phyloP scores from a whole-genome alignment of 441 rosid genomes.

The Adansonia madagascariensis region DNA sequence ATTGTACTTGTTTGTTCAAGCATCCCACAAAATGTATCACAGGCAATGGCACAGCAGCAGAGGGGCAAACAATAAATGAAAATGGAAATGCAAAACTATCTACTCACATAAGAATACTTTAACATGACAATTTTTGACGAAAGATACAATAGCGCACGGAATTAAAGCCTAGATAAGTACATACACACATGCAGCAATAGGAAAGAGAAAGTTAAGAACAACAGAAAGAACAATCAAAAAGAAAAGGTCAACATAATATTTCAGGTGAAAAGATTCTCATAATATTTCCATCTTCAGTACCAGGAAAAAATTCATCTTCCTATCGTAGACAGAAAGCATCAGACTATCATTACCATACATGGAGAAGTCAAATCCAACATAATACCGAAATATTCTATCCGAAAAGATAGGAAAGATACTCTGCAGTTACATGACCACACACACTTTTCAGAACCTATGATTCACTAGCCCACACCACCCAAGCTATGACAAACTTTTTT shows the following conservation, averaged over 20 bases:
- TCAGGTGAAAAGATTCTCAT: neutral
- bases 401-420: neutral
- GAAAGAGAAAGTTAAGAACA: neutral
- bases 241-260: neutral
- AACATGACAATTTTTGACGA: conserved; percentile 22
- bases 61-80: conserved; percentile 19
- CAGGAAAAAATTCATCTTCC: neutral
- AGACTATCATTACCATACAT: neutral
- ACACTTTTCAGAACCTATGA: neutral
- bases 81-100: conserved; percentile 13
- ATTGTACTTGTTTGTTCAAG: conserved; percentile 52
- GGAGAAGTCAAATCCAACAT: neutral
- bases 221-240: neutral
- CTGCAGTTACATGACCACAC: neutral
- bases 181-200: neutral
- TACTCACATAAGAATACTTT: conserved; percentile 25
- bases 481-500: neutral
- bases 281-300: neutral
- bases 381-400: neutral
- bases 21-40: conserved; percentile 33
- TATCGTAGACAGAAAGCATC: neutral
- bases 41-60: conserved; percentile 21
- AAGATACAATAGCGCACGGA: neutral
- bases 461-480: neutral
- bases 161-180: neutral